Conservation (phyloP, 148 eudicot species). For the Chenopodium quinoa region DNA sequence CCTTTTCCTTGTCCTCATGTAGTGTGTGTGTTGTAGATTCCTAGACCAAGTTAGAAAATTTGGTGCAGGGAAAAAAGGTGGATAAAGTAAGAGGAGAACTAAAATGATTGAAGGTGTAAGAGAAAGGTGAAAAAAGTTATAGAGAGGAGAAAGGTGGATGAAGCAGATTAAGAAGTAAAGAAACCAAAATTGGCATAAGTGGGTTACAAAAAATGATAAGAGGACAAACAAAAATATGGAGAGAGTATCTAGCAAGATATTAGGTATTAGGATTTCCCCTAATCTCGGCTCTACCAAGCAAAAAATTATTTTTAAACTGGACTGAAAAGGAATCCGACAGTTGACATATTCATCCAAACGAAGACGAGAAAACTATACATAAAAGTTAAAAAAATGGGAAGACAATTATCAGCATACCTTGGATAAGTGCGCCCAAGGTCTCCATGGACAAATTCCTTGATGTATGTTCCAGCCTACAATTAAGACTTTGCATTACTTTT, state of each 20-base stretch:
- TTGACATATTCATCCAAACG: neutral
- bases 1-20: too few relatives aligned
- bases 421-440: constrained; percentile 97
- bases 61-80: too few relatives aligned
- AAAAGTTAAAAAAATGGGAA: neutral
- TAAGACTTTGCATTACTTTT: neutral
- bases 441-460: constrained; percentile 98
- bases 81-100: too few relatives aligned
- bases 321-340: neutral
- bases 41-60: too few relatives aligned
- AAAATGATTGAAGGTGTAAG: too few relatives aligned
- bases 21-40: too few relatives aligned
- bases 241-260: neutral
- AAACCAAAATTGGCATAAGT: too few relatives aligned
- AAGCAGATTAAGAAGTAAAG: too few relatives aligned
- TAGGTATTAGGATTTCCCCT: neutral
- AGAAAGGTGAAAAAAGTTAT: too few relatives aligned
- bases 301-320: neutral
- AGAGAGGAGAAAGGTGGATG: too few relatives aligned
- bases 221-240: too few relatives aligned
- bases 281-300: neutral
- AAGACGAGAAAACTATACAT: neutral
- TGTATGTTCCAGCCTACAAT: constrained; percentile 92
- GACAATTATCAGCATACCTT: constrained; percentile 46
- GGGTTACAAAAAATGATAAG: too few relatives aligned